A percentile compares a stretch with the other conserved stretches of the same genome.
phyloP scores from a whole-genome alignment of 116 monocot species.

The Posidonia oceanica region DNA sequence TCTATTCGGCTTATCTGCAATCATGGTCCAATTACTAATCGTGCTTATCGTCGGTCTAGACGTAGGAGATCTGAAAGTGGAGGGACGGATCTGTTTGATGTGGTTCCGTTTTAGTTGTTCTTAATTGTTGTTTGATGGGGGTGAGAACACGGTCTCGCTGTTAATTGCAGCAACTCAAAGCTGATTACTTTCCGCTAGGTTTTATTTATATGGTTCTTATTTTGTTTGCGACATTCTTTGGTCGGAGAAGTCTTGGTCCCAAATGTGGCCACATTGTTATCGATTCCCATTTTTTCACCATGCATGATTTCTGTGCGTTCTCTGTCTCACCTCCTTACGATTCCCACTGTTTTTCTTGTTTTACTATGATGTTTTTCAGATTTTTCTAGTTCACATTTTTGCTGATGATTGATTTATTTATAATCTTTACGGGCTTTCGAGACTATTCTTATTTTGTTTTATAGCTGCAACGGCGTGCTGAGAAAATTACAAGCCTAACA shows the following conservation, averaged over 20 bases:
- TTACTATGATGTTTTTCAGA: neutral
- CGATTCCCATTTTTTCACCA: neutral
- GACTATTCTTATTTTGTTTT: neutral
- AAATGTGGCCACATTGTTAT: neutral
- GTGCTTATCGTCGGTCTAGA: neutral
- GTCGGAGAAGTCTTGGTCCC: too few species aligned
- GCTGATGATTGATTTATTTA: too few species aligned
- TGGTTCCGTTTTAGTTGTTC: too few species aligned
- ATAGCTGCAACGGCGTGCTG: constrained; percentile 6
- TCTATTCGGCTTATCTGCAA: neutral
- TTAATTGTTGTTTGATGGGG: too few species aligned
- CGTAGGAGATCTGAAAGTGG: neutral
- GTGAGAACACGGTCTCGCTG: too few species aligned
- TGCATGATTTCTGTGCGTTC: neutral
- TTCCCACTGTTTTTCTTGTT: neutral
- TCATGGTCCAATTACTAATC: too few species aligned
- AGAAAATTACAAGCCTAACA: constrained; percentile 4
- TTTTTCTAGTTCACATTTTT: too few species aligned
- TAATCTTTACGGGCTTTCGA: neutral
- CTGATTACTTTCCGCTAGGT: too few species aligned
- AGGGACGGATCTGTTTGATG: neutral
- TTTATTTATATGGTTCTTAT: too few species aligned
- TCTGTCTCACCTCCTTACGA: too few species aligned
- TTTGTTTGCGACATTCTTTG: too few species aligned
- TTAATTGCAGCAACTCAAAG: too few species aligned